Evolutionary conservation across 352 stramenopile species (phyloP).

Genomic region (Blastocystis hominis): DNA sequence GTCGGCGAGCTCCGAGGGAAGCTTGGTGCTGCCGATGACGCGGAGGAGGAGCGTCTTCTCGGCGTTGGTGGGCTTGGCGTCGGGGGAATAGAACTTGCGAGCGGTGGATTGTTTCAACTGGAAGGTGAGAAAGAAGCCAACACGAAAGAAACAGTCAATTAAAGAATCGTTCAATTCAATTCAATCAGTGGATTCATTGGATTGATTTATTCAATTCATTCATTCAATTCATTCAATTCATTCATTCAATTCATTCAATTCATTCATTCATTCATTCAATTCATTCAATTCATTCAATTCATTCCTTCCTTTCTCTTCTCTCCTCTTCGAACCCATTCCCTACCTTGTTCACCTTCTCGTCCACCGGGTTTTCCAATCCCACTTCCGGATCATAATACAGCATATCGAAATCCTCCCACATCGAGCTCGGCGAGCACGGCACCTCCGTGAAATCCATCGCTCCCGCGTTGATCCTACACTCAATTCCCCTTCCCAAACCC

Average conservation of each 20-base stretch:
- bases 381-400: slow-evolving; percentile 15
- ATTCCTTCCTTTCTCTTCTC: not conserved
- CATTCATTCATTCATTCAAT: not conserved
- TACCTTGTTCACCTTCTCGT: slow-evolving; percentile 27
- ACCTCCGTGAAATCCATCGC: not conserved
- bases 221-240: no score
- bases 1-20: slow-evolving; percentile 5
- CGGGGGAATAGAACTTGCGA: not conserved
- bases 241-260: not conserved
- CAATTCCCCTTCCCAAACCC: not conserved
- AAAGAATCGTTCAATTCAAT: no score
- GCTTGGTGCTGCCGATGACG: not conserved
- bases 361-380: not conserved
- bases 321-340: not conserved
- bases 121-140: not conserved
- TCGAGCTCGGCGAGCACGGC: not conserved
- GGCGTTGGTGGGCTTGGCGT: slow-evolving; percentile 39
- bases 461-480: slow-evolving; percentile 6
- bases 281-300: not conserved
- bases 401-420: slow-evolving; percentile 7
- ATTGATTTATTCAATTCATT: no score
- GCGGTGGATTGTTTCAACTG: not conserved
- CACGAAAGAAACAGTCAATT: not conserved
- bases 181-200: no score
- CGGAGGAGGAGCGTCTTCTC: not conserved